Percentiles rank a stretch among this genome's conserved stretches.
Conservation (phyloP, 345 rosid genomes). For the Zanthoxylum bungeanum region DNA sequence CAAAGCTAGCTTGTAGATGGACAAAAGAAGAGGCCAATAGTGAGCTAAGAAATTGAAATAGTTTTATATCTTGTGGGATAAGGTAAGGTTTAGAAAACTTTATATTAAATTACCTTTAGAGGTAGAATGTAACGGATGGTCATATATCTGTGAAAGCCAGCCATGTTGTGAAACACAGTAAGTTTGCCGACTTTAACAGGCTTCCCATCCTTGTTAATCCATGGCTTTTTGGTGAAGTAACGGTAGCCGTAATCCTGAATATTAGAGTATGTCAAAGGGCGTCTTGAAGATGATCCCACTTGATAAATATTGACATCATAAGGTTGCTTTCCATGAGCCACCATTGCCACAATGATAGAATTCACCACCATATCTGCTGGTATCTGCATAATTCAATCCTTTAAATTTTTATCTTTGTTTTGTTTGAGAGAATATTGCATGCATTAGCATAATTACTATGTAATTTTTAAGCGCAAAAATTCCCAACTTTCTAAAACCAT, state of each 20-base stretch:
- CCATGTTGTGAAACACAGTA: conserved; percentile 48
- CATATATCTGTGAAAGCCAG: conserved; percentile 75
- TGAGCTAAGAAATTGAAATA: too few relatives aligned
- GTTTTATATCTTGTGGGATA: too few relatives aligned
- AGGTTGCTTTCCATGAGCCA: conserved; percentile 34
- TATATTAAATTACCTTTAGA: conserved; percentile 74
- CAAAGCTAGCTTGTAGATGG: too few relatives aligned
- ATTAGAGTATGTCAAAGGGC: conserved; percentile 36
- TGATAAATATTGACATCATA: conserved; percentile 49
- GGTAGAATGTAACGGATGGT: conserved; percentile 52
- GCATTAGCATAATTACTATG: too few relatives aligned
- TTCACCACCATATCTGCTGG: conserved; percentile 95
- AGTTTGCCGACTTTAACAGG: conserved; percentile 48
- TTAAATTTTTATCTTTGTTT: not conserved
- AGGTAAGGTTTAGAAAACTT: too few relatives aligned
- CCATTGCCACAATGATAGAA: conserved; percentile 53
- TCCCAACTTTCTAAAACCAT: too few relatives aligned
- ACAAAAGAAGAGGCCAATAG: too few relatives aligned
- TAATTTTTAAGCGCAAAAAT: too few relatives aligned
- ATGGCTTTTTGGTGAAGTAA: conserved; percentile 67
- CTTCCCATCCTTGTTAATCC: conserved; percentile 81
- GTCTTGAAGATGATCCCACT: conserved; percentile 65
- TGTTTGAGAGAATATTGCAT: not conserved
- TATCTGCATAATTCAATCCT: conserved; percentile 31
- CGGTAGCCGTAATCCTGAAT: conserved; percentile 40